phyloP scores from a whole-genome alignment of 176 grass and related monocot species.

The Oryza meyeriana region DNA sequence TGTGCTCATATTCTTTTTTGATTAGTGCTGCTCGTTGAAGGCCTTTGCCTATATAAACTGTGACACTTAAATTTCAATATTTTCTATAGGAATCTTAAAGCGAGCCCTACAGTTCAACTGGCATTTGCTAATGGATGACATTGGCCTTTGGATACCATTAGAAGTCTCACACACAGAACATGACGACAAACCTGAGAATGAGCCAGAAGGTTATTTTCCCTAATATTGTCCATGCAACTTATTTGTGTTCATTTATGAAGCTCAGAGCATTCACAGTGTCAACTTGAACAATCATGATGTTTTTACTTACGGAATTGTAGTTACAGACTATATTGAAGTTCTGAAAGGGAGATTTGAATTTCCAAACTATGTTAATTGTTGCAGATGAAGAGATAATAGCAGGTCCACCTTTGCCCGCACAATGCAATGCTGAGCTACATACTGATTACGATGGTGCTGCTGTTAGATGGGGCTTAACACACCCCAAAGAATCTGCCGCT shows the following conservation, averaged over 20 bases:
- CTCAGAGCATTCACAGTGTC: not conserved
- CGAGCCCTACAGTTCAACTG: conserved; percentile 63
- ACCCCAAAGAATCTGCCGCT: conserved; percentile 91
- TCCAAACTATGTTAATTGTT: conserved; percentile 6
- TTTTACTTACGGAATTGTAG: conserved; percentile 3
- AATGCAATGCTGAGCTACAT: conserved; percentile 81
- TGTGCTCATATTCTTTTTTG: not conserved
- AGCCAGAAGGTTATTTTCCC: conserved; percentile 72
- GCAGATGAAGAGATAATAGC: conserved; percentile 88
- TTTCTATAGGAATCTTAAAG: conserved; percentile 64
- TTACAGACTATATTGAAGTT: not conserved
- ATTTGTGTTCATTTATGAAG: not conserved
- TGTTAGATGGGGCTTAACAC: conserved; percentile 95
- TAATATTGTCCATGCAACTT: not conserved
- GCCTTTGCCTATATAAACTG: not conserved
- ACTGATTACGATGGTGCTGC: conserved; percentile 83
- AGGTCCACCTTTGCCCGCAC: conserved; percentile 65
- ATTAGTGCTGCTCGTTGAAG: not conserved
- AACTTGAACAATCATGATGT: not conserved
- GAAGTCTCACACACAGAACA: conserved; percentile 59
- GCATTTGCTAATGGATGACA: conserved; percentile 63
- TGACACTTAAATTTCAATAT: conserved; percentile 24
- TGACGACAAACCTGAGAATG: conserved; percentile 82
- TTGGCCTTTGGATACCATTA: conserved; percentile 75
- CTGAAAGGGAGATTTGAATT: not conserved